phyloP scores from a whole-genome alignment of 176 grass and related monocot species.

The Aegilops bicornis region DNA sequence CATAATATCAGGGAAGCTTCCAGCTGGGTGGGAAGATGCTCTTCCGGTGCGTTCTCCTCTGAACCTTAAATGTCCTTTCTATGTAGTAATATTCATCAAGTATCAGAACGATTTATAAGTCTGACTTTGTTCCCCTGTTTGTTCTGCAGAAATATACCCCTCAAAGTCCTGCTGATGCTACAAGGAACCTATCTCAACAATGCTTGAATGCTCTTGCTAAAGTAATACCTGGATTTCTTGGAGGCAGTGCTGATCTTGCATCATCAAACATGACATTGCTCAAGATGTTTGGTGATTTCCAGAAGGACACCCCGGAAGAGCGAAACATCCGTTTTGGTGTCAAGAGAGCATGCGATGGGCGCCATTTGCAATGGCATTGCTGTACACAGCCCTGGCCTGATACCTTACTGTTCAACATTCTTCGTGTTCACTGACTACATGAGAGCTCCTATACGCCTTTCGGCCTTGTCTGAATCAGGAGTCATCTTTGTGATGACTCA shows the following conservation, averaged over 20 bases:
- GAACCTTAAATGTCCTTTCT: neutral
- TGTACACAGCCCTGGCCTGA: slow-evolving; percentile 48
- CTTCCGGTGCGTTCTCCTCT: slow-evolving; percentile 39
- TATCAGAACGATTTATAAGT: neutral
- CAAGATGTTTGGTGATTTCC: slow-evolving; percentile 61
- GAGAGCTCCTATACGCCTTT: slow-evolving; percentile 58
- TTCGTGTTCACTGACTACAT: slow-evolving; percentile 70
- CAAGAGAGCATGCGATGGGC: slow-evolving; percentile 57
- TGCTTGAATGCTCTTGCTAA: slow-evolving; percentile 59
- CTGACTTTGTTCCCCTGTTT: neutral
- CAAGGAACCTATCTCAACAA: slow-evolving; percentile 54
- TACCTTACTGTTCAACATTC: slow-evolving; percentile 64
- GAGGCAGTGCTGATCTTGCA: slow-evolving; percentile 63
- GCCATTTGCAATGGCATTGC: slow-evolving; percentile 59
- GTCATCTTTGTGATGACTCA: slow-evolving; percentile 67
- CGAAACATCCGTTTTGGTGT: slow-evolving; percentile 61
- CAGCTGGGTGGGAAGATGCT: slow-evolving; percentile 38
- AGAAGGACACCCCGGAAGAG: slow-evolving; percentile 54
- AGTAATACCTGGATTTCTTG: slow-evolving; percentile 60
- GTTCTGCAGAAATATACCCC: slow-evolving; percentile 32
- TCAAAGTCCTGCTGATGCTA: slow-evolving; percentile 42
- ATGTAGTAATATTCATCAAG: neutral
- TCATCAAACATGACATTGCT: slow-evolving; percentile 61
- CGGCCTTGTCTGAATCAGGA: slow-evolving; percentile 45
- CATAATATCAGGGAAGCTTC: slow-evolving; percentile 49